Conservation (phyloP, 352 stramenopile species). For the Phytophthora sp. region DNA sequence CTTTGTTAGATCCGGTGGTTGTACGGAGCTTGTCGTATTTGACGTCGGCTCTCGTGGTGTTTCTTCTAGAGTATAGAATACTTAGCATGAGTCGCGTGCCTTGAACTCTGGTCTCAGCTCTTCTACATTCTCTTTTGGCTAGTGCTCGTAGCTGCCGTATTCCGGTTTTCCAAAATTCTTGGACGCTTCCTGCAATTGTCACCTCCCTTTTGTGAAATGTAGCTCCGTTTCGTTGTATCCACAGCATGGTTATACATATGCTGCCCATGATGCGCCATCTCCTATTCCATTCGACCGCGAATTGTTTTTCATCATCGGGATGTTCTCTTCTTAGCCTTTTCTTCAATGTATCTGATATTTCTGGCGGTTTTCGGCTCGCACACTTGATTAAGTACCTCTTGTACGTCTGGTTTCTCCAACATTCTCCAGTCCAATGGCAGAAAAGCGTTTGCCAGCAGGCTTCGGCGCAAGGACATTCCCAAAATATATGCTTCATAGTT, state of each 20-base stretch:
- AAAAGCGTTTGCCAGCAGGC: neutral
- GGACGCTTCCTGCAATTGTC: neutral
- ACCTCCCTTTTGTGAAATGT: neutral
- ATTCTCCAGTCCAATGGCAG: neutral
- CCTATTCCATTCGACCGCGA: neutral
- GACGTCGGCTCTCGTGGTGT: neutral
- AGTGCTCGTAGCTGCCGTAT: neutral
- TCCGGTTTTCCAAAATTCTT: neutral
- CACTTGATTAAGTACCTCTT: neutral
- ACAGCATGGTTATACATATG: neutral
- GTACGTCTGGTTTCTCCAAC: too few species aligned
- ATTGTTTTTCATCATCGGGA: neutral
- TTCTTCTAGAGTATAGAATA: neutral
- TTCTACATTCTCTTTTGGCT: neutral
- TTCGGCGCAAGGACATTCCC: neutral
- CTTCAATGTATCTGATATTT: neutral
- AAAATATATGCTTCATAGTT: neutral
- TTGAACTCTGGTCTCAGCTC: neutral
- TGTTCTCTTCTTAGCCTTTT: neutral
- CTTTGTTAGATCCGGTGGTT: neutral
- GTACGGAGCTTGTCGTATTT: neutral
- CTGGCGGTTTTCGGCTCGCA: neutral
- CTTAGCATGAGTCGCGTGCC: neutral
- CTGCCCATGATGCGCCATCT: neutral
- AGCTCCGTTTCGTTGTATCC: neutral